Evolutionary conservation across 352 stramenopile species (phyloP), one percentile per base, ranked within the genome.

Genomic region (Globisporangium nagaii): DNA sequence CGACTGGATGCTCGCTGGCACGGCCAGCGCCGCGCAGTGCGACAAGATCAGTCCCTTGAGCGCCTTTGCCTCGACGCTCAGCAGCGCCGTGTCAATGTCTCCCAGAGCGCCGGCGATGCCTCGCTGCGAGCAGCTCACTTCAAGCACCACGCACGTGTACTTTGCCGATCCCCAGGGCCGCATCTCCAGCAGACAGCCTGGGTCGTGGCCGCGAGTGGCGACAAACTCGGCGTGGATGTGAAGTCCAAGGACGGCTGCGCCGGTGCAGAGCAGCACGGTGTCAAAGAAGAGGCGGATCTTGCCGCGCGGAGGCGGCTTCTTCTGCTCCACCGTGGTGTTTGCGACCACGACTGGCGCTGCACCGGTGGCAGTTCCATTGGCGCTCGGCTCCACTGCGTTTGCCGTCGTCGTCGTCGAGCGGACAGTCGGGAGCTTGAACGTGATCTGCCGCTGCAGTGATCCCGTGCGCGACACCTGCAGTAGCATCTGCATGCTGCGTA

Each of bases 201-300:
- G 19, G 32, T 28, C 7, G 9, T 19, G 43, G 10, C 25, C 31
- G 8, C 32, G 24, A 7, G 22, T 22, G 3, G 53, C 25, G n/a
- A 41, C 43, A 2, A 15, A 28, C 11, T 35, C 27, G 5, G 53
- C 44, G n/a, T 48, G 35, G 20, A 27, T 15, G n/a, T 53, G 44
- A 6, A 60, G 27, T 6, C 25, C 17, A 8, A 60, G 37, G 34
- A 60, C 43, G 24, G 22, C 34, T n/a, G 35, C 19, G 28, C 53
- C 53, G 2, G 44, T 34, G 13, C 25, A 43, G 27, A 60, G 24
- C 34, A 60, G 22, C 19, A 30, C 11, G 9, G 20, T 8, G 35
- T 54, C 53, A 17, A 60, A 43, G 25, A 39, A 45, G 19, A 47
- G 19, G 9, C 53, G 53, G 35, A 60, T 54, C 17, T 43, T 45